Conservation (phyloP, 106 monocot species). For the Agapanthus africanus region DNA sequence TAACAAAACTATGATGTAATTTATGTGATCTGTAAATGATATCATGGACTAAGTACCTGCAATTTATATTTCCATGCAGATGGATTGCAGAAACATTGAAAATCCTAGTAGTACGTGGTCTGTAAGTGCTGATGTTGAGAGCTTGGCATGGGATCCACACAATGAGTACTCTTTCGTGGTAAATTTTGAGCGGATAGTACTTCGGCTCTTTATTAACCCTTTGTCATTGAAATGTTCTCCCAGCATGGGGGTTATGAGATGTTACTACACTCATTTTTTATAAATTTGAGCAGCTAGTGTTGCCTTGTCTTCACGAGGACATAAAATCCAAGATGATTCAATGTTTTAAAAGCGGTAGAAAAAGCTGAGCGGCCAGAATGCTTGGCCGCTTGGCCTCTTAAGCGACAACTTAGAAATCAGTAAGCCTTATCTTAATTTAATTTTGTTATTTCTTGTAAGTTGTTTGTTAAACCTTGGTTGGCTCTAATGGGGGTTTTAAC, state of each 20-base stretch:
- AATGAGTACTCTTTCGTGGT: constrained; percentile 76
- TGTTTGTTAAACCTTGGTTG: too few relatives aligned
- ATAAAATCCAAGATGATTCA: not conserved
- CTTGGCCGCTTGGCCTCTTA: too few relatives aligned
- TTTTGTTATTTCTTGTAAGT: too few relatives aligned
- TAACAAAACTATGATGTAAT: not conserved
- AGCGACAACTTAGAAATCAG: too few relatives aligned
- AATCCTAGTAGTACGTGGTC: constrained; percentile 42
- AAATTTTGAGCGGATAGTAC: constrained; percentile 4
- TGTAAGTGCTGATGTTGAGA: constrained; percentile 74
- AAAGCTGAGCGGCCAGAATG: too few relatives aligned
- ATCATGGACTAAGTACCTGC: not conserved
- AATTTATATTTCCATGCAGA: constrained; percentile 35
- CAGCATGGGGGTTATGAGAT: too few relatives aligned
- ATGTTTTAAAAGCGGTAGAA: too few relatives aligned
- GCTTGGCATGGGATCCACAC: constrained; percentile 86
- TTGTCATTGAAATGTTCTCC: not conserved
- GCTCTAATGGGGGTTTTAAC: too few relatives aligned
- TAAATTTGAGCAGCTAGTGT: not conserved
- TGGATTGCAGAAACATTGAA: constrained; percentile 52
- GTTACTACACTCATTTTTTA: too few relatives aligned
- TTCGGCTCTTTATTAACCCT: not conserved
- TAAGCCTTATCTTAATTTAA: too few relatives aligned
- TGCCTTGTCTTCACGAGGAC: not conserved
- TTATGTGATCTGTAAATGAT: not conserved